phyloP scores from a whole-genome alignment of 805 yeast species.

The Dipodascopsis uninucleata region DNA sequence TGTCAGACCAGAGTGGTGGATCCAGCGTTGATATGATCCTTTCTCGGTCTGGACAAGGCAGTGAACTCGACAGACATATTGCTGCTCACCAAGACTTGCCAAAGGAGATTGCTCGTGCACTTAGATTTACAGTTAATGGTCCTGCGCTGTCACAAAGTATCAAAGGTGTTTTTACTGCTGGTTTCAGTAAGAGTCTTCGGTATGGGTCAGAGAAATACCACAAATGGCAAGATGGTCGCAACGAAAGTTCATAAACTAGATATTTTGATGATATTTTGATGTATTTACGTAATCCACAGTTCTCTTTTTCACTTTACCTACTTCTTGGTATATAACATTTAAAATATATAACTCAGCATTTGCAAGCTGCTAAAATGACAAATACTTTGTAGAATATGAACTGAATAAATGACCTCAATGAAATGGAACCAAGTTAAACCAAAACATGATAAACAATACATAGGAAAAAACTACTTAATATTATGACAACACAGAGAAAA shows the following conservation, averaged over 20 bases:
- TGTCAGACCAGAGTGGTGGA: not conserved
- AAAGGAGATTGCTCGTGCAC: conserved; percentile 39
- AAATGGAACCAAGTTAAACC: no score
- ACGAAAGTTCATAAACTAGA: conserved; percentile 5
- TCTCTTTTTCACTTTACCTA: no score
- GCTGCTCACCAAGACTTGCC: conserved; percentile 44
- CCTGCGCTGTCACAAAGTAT: conserved; percentile 74
- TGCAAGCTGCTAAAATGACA: no score
- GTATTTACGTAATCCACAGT: no score
- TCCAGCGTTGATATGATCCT: not conserved
- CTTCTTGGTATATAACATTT: no score
- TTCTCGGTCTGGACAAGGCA: conserved; percentile 15
- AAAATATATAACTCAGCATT: no score
- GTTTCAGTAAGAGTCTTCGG: conserved; percentile 60
- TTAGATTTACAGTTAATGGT: conserved; percentile 55
- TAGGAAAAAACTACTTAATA: not conserved
- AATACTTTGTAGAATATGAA: no score
- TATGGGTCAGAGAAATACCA: conserved; percentile 72
- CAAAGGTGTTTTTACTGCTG: conserved; percentile 88
- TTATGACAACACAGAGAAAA: no score
- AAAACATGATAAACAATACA: not conserved
- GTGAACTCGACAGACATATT: conserved; percentile 42
- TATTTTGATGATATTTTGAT: no score
- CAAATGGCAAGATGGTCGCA: conserved; percentile 34
- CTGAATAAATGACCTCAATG: no score